These are phyloP conservation scores for Trametes villosa DNA, from an alignment of 768 basidiomycete species.

Conservation along the genomic window DNA sequence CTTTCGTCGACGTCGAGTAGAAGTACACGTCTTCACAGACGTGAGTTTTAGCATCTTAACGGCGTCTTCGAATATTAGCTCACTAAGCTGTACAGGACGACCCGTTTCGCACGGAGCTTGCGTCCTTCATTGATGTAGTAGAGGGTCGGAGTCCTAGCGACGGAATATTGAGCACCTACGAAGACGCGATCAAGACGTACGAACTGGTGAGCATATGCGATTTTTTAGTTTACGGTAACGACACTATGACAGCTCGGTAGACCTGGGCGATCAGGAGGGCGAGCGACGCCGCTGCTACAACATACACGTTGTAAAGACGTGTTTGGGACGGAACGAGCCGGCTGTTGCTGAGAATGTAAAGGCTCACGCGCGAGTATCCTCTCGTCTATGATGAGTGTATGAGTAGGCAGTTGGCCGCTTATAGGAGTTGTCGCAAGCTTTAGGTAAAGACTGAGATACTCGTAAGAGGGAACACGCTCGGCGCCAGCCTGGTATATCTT, in stretches of 20 bases:
- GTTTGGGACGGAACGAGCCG: too few species aligned
- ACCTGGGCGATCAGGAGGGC: slow-evolving; percentile 20
- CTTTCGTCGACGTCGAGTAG: slow-evolving; percentile 33
- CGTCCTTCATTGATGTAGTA: slow-evolving; percentile 41
- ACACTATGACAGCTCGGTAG: neutral
- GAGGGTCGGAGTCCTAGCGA: slow-evolving; percentile 34
- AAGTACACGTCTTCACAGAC: slow-evolving; percentile 40
- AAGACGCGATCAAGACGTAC: slow-evolving; percentile 46
- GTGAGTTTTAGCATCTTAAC: neutral
- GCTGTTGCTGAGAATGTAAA: too few species aligned
- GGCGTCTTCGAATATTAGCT: too few species aligned
- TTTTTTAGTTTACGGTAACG: neutral
- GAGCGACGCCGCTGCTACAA: slow-evolving; percentile 8
- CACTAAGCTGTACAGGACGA: slow-evolving; percentile 14
- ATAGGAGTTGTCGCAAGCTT: too few species aligned
- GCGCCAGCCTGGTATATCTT: too few species aligned
- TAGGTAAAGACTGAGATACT: too few species aligned
- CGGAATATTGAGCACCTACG: slow-evolving; percentile 44
- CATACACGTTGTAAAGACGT: neutral
- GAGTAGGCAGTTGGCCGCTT: too few species aligned
- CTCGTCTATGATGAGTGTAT: too few species aligned
- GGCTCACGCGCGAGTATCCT: too few species aligned
- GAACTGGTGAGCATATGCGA: slow-evolving; percentile 33
- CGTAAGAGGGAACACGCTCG: too few species aligned
- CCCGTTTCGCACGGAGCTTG: slow-evolving; percentile 25